Conservation (phyloP, 2,329 filamentous ascomycete genomes). For the Dactylellina haptotyla region DNA sequence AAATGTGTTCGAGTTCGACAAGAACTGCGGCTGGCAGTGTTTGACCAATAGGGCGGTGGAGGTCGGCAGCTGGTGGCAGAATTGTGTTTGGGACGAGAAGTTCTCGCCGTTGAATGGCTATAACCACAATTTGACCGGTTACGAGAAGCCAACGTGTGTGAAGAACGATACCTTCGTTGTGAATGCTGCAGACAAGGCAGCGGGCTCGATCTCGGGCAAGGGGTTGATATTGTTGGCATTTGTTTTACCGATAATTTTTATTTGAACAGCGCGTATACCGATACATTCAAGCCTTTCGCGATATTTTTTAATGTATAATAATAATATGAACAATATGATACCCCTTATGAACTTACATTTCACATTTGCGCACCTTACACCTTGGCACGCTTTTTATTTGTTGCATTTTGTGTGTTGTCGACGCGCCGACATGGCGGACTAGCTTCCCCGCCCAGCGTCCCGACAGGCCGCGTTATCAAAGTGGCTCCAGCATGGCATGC, state of each 20-base stretch:
- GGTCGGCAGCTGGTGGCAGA: not conserved
- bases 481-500: conserved; percentile 27
- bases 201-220: not conserved
- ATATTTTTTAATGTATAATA: conserved; percentile 2
- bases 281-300: not conserved
- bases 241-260: not conserved
- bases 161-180: not conserved
- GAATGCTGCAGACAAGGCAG: not conserved
- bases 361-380: no score
- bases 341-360: not conserved
- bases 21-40: conserved; percentile 18
- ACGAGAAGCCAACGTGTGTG: not conserved
- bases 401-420: conserved; percentile 44
- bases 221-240: not conserved
- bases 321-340: not conserved
- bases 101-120: conserved; percentile 1
- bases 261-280: not conserved
- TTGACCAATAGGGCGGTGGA: conserved; percentile 6
- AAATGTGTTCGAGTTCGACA: conserved; percentile 3
- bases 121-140: conserved; percentile 13
- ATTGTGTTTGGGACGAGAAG: conserved; percentile 15
- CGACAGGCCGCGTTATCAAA: conserved; percentile 29
- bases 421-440: not conserved
- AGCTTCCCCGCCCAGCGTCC: not conserved
- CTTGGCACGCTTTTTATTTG: not conserved